These are phyloP conservation scores for Bromus sterilis DNA, from an alignment of 176 grass and related monocot species.

Conservation along the genomic window DNA sequence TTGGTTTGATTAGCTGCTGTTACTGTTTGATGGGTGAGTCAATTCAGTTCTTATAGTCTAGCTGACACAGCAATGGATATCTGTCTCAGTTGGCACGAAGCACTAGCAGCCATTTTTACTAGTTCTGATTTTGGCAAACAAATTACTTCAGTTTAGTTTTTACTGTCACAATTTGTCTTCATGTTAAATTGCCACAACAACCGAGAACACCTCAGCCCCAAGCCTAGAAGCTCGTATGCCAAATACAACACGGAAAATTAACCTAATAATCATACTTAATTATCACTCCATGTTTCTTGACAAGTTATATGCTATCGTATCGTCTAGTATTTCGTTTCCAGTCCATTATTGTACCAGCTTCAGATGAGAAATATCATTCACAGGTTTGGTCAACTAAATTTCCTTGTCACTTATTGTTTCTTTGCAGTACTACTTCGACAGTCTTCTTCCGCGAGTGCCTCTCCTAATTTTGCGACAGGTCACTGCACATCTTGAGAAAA, in stretches of 20 bases:
- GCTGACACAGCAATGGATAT: neutral
- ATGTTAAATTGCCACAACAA: neutral
- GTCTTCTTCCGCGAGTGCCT: constrained; percentile 80
- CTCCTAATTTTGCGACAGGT: constrained; percentile 74
- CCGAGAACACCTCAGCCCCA: neutral
- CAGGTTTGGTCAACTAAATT: neutral
- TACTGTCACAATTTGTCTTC: neutral
- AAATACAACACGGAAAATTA: neutral
- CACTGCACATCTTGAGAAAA: constrained; percentile 65
- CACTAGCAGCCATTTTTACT: neutral
- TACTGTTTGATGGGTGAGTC: neutral
- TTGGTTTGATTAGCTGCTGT: neutral
- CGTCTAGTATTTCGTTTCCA: neutral
- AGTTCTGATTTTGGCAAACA: neutral
- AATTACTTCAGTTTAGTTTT: neutral
- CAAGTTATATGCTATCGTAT: neutral
- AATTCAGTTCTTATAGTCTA: neutral
- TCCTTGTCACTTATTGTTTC: constrained; percentile 8
- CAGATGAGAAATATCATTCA: neutral
- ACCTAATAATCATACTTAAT: neutral
- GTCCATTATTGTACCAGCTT: neutral
- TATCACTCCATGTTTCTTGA: neutral
- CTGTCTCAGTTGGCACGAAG: neutral
- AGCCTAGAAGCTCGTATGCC: neutral
- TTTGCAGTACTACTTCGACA: constrained; percentile 97